These are phyloP conservation scores for Arctium minus DNA, from an alignment of 129 eudicot genomes.

Conservation along the genomic window DNA sequence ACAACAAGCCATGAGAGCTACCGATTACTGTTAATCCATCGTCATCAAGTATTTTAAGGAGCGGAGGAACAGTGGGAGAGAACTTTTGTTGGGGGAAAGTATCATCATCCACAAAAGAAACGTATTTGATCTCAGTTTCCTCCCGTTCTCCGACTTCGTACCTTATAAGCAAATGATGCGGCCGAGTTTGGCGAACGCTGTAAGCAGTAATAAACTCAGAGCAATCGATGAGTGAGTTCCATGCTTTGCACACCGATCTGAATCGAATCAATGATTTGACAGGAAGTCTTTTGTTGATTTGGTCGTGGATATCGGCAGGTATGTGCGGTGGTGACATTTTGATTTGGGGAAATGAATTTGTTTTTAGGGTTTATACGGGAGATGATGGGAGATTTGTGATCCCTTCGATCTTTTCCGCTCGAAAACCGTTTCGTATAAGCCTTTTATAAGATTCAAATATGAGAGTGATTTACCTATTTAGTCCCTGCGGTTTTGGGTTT, in stretches of 20 bases:
- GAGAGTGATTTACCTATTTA: background rate
- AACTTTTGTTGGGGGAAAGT: conserved; percentile 1
- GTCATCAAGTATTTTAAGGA: background rate
- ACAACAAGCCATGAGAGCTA: conserved; percentile 31
- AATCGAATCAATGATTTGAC: conserved; percentile 32
- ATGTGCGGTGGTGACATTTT: conserved; percentile 27
- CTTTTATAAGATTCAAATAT: background rate
- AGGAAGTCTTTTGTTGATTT: conserved; percentile 38
- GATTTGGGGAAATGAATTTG: background rate
- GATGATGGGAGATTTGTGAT: too few species aligned
- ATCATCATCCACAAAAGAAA: background rate
- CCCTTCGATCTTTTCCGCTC: too few species aligned
- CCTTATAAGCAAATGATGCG: conserved; percentile 13
- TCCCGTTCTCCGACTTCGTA: conserved; percentile 5
- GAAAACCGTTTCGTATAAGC: too few species aligned
- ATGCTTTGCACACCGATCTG: conserved; percentile 33
- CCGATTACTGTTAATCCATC: conserved; percentile 29
- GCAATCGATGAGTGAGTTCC: conserved; percentile 39
- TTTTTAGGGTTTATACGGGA: too few species aligned
- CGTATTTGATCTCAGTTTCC: background rate
- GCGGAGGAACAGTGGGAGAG: background rate
- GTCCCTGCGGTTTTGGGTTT: background rate
- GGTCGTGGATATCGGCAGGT: conserved; percentile 36
- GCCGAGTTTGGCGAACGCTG: background rate
- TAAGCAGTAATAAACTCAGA: conserved; percentile 26